Percentiles rank a stretch among this genome's conserved stretches.
phyloP scores from a whole-genome alignment of 2,329 filamentous ascomycete species.

The Talaromyces amestolkiae region DNA sequence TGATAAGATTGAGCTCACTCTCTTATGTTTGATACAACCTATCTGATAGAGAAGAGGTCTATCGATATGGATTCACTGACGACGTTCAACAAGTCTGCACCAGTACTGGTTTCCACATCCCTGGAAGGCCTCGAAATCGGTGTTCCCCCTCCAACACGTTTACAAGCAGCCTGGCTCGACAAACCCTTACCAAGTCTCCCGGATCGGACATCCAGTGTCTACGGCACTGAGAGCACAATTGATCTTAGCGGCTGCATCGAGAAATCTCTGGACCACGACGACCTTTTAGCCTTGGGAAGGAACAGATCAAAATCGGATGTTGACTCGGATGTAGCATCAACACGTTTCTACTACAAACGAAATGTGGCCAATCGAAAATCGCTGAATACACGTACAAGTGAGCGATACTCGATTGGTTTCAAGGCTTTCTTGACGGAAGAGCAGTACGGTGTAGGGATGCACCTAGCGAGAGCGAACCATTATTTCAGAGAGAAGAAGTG shows the following conservation, averaged over 20 bases:
- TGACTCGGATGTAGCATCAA: not conserved
- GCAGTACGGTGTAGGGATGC: slow-evolving; percentile 26
- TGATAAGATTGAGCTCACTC: not conserved
- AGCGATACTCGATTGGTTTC: slow-evolving; percentile 20
- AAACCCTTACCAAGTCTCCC: slow-evolving; percentile 19
- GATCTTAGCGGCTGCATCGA: not conserved
- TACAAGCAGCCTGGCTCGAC: slow-evolving; percentile 25
- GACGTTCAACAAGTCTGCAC: slow-evolving; percentile 29
- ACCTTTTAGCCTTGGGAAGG: not conserved
- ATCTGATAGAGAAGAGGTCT: not conserved
- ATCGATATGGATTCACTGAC: slow-evolving; percentile 20
- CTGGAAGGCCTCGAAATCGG: slow-evolving; percentile 39
- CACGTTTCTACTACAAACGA: slow-evolving; percentile 1
- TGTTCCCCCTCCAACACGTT: slow-evolving; percentile 31
- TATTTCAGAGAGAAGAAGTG: slow-evolving; percentile 44
- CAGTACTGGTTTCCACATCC: slow-evolving; percentile 35
- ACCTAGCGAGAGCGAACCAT: slow-evolving; percentile 30
- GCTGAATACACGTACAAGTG: not conserved
- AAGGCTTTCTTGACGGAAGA: slow-evolving; percentile 27
- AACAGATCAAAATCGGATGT: not conserved
- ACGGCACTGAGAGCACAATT: slow-evolving; percentile 13
- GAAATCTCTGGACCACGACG: not conserved
- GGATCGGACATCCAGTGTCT: slow-evolving; percentile 17
- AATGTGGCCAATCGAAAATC: slow-evolving; percentile 8
- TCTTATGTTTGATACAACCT: not conserved